Evolutionary conservation across 176 grass and related monocot species (phyloP).

Genomic region (Raddia guianensis): DNA sequence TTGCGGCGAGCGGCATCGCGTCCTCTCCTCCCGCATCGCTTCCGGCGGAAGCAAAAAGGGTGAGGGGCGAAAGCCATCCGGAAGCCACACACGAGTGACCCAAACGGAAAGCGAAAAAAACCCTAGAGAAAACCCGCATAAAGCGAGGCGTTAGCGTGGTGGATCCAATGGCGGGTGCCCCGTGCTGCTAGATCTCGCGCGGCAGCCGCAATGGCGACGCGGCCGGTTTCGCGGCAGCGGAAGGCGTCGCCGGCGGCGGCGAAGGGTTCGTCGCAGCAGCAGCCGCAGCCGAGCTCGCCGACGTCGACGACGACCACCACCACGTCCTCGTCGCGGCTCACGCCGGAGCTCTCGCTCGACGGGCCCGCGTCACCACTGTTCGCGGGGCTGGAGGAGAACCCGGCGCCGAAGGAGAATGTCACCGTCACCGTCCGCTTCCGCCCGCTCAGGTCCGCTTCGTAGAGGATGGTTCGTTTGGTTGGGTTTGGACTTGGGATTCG

Average conservation of each 20-base stretch:
- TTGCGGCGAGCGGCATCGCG: slow-evolving; percentile 36
- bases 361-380: slow-evolving; percentile 63
- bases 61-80: slow-evolving; percentile 44
- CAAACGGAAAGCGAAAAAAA: slow-evolving; percentile 47
- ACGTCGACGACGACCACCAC: slow-evolving; percentile 67
- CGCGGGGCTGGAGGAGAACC: slow-evolving; percentile 51
- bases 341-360: slow-evolving; percentile 74
- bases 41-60: slow-evolving; percentile 75
- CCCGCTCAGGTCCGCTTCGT: slow-evolving; percentile 68
- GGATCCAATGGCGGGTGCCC: slow-evolving; percentile 35
- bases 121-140: slow-evolving; percentile 61
- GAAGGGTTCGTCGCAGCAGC: slow-evolving; percentile 27
- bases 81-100: slow-evolving; percentile 37
- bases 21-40: slow-evolving; percentile 46
- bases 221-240: slow-evolving; percentile 56
- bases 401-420: slow-evolving; percentile 83
- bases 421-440: slow-evolving; percentile 98
- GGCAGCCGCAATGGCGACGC: slow-evolving; percentile 53
- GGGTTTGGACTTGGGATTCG: slow-evolving; percentile 50
- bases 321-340: slow-evolving; percentile 70
- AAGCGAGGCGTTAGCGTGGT: slow-evolving; percentile 41
- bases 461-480: background rate
- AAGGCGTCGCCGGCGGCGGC: slow-evolving; percentile 35
- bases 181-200: slow-evolving; percentile 49
- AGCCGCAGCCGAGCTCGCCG: slow-evolving; percentile 61